These are phyloP conservation scores for Penicillium pulvis DNA, from an alignment of 495 filamentous ascomycete genomes.

Conservation along the genomic window DNA sequence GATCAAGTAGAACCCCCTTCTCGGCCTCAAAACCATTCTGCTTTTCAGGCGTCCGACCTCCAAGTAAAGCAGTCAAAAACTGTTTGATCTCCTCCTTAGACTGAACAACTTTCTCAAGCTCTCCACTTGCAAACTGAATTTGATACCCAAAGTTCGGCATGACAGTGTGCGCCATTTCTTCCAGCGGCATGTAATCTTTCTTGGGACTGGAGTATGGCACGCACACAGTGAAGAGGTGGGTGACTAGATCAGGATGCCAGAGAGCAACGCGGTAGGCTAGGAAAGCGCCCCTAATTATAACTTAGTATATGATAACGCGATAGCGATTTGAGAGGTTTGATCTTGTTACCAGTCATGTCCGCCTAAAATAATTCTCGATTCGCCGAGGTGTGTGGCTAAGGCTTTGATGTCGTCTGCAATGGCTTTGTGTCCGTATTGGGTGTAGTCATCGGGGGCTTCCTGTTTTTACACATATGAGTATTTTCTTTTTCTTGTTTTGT, in stretches of 20 bases:
- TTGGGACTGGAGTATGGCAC: conserved; percentile 66
- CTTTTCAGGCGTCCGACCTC: conserved; percentile 57
- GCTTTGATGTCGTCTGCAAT: conserved; percentile 70
- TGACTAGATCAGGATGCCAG: conserved; percentile 71
- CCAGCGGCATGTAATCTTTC: conserved; percentile 49
- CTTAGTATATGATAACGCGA: neutral
- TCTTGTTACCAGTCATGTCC: conserved; percentile 81
- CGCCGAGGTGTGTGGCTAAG: conserved; percentile 60
- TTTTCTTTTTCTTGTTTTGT: neutral
- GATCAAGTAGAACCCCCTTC: conserved; percentile 59
- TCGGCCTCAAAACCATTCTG: conserved; percentile 54
- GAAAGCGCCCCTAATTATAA: conserved; percentile 49
- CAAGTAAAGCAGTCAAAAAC: conserved; percentile 71
- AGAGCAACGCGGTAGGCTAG: conserved; percentile 65
- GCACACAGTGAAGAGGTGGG: conserved; percentile 74
- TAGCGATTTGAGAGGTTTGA: neutral
- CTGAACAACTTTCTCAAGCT: conserved; percentile 61
- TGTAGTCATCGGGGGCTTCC: conserved; percentile 59
- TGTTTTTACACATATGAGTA: conserved; percentile 23
- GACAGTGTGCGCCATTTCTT: conserved; percentile 55
- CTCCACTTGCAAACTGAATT: conserved; percentile 67
- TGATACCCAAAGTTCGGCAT: conserved; percentile 84
- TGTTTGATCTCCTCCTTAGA: conserved; percentile 60
- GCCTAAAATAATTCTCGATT: conserved; percentile 65
- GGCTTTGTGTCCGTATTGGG: conserved; percentile 68